These are phyloP conservation scores for Eimeria acervulina DNA, from an alignment of 169 alveolate genomes.

Conservation along the genomic window DNA sequence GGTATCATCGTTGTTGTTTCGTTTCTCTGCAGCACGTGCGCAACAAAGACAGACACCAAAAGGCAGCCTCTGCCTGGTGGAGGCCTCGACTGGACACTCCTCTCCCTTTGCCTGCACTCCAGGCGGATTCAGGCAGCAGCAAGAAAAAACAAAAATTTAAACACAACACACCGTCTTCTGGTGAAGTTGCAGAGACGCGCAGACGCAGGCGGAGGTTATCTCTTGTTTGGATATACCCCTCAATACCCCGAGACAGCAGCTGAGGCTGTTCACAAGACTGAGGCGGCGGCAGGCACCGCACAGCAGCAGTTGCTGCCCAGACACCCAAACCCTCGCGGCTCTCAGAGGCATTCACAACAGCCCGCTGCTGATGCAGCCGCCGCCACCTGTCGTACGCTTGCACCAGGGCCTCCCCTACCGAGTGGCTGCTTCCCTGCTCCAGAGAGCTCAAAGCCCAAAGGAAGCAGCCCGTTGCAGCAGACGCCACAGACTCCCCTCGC, in stretches of 20 bases:
- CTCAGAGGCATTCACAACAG: not conserved
- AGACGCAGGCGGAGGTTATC: not conserved
- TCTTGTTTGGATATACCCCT: not conserved
- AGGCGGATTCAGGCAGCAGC: not conserved
- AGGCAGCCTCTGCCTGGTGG: not conserved
- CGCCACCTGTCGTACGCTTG: constrained; percentile 46
- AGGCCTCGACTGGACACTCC: not conserved
- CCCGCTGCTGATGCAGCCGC: not conserved
- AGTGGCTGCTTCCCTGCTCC: constrained; percentile 70
- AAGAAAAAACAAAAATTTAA: not conserved
- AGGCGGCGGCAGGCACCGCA: not conserved
- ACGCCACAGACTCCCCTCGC: not conserved
- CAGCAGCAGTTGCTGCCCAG: not conserved
- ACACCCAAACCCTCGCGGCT: not conserved
- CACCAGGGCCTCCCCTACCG: constrained; percentile 47
- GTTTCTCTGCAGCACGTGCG: not conserved
- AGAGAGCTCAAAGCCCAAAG: constrained; percentile 60
- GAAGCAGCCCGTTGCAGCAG: constrained; percentile 22
- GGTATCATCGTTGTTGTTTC: not conserved
- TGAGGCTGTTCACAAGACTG: not conserved
- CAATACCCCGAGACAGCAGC: constrained; percentile 31
- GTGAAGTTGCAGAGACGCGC: not conserved
- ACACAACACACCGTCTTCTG: constrained; percentile 27
- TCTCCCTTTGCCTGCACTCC: not conserved
- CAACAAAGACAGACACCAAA: not conserved